Conservation (phyloP, 306 rosid genomes). For the Clitoria ternatea region DNA sequence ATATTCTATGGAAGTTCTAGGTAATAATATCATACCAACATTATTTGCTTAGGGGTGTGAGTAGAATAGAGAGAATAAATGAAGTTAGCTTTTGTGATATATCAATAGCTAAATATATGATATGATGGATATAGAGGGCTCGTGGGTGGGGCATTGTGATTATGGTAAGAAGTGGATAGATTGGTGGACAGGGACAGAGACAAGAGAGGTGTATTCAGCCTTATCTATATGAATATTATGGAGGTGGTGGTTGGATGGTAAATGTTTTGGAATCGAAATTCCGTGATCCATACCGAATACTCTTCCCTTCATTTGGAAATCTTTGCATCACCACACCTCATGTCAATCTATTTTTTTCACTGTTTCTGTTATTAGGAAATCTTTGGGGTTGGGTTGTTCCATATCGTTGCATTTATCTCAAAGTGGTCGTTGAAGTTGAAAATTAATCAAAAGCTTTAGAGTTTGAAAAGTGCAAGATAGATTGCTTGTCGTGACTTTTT, state of each 20-base stretch:
- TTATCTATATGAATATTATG: slow-evolving; percentile 13
- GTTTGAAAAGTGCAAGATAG: not conserved
- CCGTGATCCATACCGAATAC: not conserved
- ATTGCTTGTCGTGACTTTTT: not conserved
- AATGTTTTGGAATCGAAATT: not conserved
- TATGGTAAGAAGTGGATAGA: not conserved
- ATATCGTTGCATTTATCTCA: not conserved
- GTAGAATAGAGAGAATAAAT: not conserved
- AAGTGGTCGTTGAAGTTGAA: not conserved
- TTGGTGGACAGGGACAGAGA: not conserved
- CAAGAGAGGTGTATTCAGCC: not conserved
- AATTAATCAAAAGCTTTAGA: not conserved
- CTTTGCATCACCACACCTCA: not conserved
- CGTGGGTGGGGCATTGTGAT: not conserved
- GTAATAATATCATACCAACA: not conserved
- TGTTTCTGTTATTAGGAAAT: not conserved
- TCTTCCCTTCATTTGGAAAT: not conserved
- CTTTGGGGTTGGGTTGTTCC: not conserved
- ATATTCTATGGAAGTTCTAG: slow-evolving; percentile 7
- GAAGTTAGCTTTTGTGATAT: not conserved
- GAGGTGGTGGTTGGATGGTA: not conserved
- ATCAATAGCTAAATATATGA: not conserved
- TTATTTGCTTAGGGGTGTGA: not conserved
- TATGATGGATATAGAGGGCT: not conserved
- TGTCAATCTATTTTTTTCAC: not conserved